A percentile compares a stretch with the other conserved stretches of the same genome.
Evolutionary conservation across 1,284 basidiomycete species (phyloP).

Genomic region (Rhodotorula mucilaginosa): DNA sequence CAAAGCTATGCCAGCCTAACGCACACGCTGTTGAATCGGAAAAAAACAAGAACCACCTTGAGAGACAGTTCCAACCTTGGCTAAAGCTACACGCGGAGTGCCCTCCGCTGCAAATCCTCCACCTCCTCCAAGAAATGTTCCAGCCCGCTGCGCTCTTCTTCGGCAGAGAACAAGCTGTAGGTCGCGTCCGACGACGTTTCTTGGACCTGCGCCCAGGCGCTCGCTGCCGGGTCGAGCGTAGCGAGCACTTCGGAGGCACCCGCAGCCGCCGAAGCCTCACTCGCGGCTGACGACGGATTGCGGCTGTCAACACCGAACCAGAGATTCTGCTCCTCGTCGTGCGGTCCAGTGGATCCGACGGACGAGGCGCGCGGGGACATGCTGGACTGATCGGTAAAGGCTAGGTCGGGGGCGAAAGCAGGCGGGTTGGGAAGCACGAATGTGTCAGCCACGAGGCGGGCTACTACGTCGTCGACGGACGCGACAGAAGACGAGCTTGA

Average conservation of each 20-base stretch:
- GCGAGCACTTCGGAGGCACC: too few species aligned
- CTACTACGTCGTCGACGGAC: not conserved
- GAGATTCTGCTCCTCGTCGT: not conserved
- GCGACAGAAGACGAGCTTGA: not conserved
- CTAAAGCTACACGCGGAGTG: too few species aligned
- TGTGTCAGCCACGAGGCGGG: conserved; percentile 1
- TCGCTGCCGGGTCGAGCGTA: conserved; percentile 14
- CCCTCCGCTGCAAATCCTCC: not conserved
- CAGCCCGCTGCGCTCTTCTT: not conserved
- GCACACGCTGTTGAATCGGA: too few species aligned
- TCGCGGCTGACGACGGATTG: not conserved
- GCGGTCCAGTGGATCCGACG: not conserved
- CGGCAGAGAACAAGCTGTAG: not conserved
- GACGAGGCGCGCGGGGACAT: not conserved
- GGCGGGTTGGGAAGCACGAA: conserved; percentile 21
- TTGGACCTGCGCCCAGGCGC: conserved; percentile 42
- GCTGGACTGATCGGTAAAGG: not conserved
- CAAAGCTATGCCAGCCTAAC: too few species aligned
- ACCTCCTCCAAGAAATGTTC: conserved; percentile 1
- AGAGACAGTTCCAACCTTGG: too few species aligned
- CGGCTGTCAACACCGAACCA: not conserved
- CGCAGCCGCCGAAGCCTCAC: too few species aligned
- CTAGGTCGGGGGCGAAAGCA: not conserved
- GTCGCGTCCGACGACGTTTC: not conserved
- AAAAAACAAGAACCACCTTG: too few species aligned